Evolutionary conservation across 768 basidiomycete genomes (phyloP).

Genomic region (Cystobasidium tubakii): DNA sequence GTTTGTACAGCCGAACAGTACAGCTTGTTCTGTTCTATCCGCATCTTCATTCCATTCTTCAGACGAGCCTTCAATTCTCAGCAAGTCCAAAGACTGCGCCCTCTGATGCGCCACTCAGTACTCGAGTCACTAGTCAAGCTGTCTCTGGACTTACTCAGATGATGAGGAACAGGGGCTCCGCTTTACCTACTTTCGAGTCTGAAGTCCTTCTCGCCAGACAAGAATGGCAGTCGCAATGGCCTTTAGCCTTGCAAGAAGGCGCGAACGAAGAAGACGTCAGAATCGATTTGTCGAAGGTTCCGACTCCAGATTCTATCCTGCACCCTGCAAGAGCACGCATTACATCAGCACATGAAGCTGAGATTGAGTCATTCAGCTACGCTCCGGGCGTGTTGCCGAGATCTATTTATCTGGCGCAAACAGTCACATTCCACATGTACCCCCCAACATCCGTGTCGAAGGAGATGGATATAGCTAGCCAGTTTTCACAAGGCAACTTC

Average conservation of each 20-base stretch:
- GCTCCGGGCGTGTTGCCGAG: constrained; percentile 62
- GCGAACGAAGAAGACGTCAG: not conserved
- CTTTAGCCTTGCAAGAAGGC: not conserved
- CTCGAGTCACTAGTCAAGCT: constrained; percentile 15
- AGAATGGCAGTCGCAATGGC: constrained; percentile 21
- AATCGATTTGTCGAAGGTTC: not conserved
- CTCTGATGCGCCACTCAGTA: constrained; percentile 14
- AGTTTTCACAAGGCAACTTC: constrained; percentile 16
- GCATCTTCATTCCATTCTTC: constrained; percentile 7
- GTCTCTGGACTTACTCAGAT: constrained; percentile 25
- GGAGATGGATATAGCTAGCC: constrained; percentile 48
- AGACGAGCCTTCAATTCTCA: not conserved
- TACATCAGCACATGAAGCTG: constrained; percentile 55
- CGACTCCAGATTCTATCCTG: not conserved
- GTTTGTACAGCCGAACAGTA: not conserved
- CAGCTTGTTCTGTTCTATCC: constrained; percentile 27
- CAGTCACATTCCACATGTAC: constrained; percentile 72
- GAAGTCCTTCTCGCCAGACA: constrained; percentile 16
- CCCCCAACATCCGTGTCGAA: constrained; percentile 64
- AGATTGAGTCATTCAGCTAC: constrained; percentile 67
- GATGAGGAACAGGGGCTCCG: constrained; percentile 18
- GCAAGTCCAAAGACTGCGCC: constrained; percentile 31
- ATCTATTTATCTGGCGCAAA: constrained; percentile 74
- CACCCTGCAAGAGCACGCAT: not conserved
- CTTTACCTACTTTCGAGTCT: constrained; percentile 2